phyloP scores from a whole-genome alignment of 2,329 filamentous ascomycete species.

The Colletotrichum salicis region DNA sequence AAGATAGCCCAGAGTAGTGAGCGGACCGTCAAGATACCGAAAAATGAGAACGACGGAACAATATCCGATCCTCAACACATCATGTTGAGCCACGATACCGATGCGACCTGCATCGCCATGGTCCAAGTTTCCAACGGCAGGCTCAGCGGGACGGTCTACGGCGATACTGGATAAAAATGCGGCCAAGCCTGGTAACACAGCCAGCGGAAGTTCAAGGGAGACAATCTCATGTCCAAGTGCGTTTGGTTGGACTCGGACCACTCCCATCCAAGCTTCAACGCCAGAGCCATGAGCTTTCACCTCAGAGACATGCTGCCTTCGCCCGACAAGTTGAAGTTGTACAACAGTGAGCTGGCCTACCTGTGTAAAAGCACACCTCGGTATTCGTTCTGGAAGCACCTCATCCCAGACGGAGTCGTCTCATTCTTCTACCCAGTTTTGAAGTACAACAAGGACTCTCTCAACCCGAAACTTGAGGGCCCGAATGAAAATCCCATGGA shows the following conservation, averaged over 20 bases:
- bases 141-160: slow-evolving; percentile 33
- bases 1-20: slow-evolving; percentile 15
- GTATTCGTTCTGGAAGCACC: slow-evolving; percentile 37
- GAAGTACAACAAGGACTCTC: slow-evolving; percentile 38
- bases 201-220: slow-evolving; percentile 26
- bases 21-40: slow-evolving; percentile 19
- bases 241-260: slow-evolving; percentile 17
- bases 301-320: slow-evolving; percentile 36
- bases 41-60: slow-evolving; percentile 26
- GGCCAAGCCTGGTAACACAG: slow-evolving; percentile 40
- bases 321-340: slow-evolving; percentile 32
- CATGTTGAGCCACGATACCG: slow-evolving; percentile 38
- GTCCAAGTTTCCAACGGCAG: slow-evolving; percentile 36
- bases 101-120: slow-evolving; percentile 39
- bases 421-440: slow-evolving; percentile 42
- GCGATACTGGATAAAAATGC: slow-evolving; percentile 39
- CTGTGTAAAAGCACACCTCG: slow-evolving; percentile 38
- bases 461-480: slow-evolving; percentile 19
- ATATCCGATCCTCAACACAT: slow-evolving; percentile 32
- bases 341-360: slow-evolving; percentile 30
- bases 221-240: slow-evolving; percentile 35
- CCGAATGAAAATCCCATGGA: slow-evolving; percentile 31
- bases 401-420: slow-evolving; percentile 37
- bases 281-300: slow-evolving; percentile 39
- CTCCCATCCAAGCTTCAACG: slow-evolving; percentile 21